phyloP scores from a whole-genome alignment of 2,329 filamentous ascomycete genomes.

The Botrytis cinerea region DNA sequence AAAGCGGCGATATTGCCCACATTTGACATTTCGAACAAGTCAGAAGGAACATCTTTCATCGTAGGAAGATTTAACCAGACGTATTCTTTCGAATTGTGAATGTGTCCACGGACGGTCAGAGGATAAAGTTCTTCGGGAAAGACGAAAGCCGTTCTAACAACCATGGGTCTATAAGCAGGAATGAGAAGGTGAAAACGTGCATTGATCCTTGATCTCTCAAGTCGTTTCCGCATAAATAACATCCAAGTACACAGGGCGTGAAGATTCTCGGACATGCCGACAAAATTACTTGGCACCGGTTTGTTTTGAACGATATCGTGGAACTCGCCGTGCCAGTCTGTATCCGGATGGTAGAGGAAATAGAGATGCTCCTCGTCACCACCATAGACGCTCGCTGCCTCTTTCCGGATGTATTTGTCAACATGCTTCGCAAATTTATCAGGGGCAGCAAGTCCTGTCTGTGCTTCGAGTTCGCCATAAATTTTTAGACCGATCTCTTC shows the following conservation, averaged over 20 bases:
- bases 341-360: constrained; percentile 48
- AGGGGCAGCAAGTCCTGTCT: constrained; percentile 26
- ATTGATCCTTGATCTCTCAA: constrained; percentile 34
- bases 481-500: constrained; percentile 24
- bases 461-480: constrained; percentile 26
- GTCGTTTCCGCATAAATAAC: constrained; percentile 32
- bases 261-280: constrained; percentile 47
- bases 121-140: constrained; percentile 45
- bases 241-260: constrained; percentile 47
- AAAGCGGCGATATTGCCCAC: constrained; percentile 23
- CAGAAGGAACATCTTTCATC: constrained; percentile 21
- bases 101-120: constrained; percentile 45
- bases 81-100: constrained; percentile 45
- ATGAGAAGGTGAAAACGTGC: constrained; percentile 45
- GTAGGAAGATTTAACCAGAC: constrained; percentile 45
- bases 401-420: constrained; percentile 27
- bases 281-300: constrained; percentile 43
- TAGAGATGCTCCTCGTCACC: constrained; percentile 43
- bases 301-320: constrained; percentile 44
- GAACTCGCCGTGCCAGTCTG: constrained; percentile 47
- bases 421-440: constrained; percentile 28
- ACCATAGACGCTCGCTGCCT: constrained; percentile 23
- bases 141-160: constrained; percentile 43
- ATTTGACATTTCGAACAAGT: constrained; percentile 24
- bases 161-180: constrained; percentile 45